These are phyloP conservation scores for Pseudomicrostroma phylloplanum DNA, from an alignment of 1,284 basidiomycete species.

Conservation along the genomic window DNA sequence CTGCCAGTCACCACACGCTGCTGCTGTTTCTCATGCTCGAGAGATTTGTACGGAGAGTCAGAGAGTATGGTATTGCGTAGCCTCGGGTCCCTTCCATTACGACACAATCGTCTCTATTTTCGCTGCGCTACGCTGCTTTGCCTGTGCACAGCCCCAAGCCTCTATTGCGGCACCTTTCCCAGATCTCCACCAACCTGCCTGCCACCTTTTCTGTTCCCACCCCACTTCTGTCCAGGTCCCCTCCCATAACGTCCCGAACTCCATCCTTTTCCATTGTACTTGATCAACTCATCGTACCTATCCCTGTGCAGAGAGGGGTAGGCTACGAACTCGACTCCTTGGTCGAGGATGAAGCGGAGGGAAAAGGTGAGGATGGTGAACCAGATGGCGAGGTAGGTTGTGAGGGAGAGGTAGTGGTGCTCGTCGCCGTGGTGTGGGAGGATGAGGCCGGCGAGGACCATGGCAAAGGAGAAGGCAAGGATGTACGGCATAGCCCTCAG, in stretches of 20 bases:
- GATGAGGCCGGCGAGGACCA: conserved; percentile 58
- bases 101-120: too few relatives aligned
- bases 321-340: conserved; percentile 45
- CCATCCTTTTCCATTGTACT: conserved; percentile 47
- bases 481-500: conserved; percentile 80
- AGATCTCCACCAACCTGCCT: neutral
- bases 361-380: conserved; percentile 22
- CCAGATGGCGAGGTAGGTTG: conserved; percentile 19
- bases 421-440: conserved; percentile 18
- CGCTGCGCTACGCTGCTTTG: too few relatives aligned
- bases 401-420: neutral
- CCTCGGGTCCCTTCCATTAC: too few relatives aligned
- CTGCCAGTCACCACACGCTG: too few relatives aligned
- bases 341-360: conserved; percentile 35
- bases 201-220: neutral
- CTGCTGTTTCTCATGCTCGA: too few relatives aligned
- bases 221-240: neutral
- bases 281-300: conserved; percentile 27
- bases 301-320: conserved; percentile 48
- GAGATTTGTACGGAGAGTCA: too few relatives aligned
- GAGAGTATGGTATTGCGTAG: too few relatives aligned
- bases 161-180: too few relatives aligned
- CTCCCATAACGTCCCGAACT: conserved; percentile 34
- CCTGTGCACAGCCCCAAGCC: too few relatives aligned
- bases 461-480: conserved; percentile 66